Percentiles rank a stretch among this genome's conserved stretches.
phyloP scores from a whole-genome alignment of 768 basidiomycete species.

The Mrakia blollopis region DNA sequence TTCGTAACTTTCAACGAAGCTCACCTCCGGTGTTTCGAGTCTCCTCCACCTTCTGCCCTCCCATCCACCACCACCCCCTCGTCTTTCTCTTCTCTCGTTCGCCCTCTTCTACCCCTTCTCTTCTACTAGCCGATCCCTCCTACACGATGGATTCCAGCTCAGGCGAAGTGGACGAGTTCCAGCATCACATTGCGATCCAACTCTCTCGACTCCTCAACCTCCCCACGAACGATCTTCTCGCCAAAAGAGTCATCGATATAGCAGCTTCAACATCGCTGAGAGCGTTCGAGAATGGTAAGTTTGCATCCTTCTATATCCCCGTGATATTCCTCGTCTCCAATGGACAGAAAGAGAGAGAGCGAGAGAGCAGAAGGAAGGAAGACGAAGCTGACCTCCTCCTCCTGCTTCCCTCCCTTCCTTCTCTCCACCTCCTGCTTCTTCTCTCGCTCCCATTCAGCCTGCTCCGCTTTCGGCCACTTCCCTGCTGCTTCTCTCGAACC shows the following conservation, averaged over 20 bases:
- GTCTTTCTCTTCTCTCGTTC: neutral
- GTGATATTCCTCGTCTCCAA: no score
- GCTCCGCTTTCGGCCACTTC: conserved; percentile 74
- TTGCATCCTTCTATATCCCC: no score
- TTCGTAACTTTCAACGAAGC: neutral
- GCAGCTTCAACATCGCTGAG: conserved; percentile 60
- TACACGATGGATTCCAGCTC: neutral
- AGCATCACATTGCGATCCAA: conserved; percentile 59
- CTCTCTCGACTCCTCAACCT: conserved; percentile 69
- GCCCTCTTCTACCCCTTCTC: neutral
- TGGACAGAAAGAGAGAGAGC: no score
- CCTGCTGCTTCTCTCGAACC: conserved; percentile 69
- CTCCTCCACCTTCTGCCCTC: neutral
- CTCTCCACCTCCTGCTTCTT: neutral
- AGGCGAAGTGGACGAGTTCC: conserved; percentile 13
- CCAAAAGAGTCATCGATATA: conserved; percentile 70
- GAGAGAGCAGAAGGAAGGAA: no score
- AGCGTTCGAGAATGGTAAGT: conserved; percentile 64
- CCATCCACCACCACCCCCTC: neutral
- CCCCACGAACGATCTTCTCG: conserved; percentile 78
- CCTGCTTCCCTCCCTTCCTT: neutral
- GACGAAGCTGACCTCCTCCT: conserved; percentile 16
- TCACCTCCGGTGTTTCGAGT: neutral
- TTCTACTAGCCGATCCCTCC: neutral
- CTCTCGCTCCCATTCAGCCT: conserved; percentile 54